These are phyloP conservation scores for Leccinellum luteum DNA, from an alignment of 768 basidiomycete species.

Conservation along the genomic window DNA sequence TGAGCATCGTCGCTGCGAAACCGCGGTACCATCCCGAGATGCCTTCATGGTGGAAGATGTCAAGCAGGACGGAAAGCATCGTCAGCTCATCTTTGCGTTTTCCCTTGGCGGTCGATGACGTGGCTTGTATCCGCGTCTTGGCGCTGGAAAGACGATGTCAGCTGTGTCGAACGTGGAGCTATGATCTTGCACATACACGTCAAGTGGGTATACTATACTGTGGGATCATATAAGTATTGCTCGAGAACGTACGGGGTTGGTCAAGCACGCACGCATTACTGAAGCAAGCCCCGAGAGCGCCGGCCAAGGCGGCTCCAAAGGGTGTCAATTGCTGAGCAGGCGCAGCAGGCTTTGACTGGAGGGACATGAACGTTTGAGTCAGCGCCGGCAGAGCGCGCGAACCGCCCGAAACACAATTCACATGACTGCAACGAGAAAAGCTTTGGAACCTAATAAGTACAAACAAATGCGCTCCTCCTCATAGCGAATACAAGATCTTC, in stretches of 20 bases:
- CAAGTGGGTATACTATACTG: conserved; percentile 92
- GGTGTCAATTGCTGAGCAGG: conserved; percentile 73
- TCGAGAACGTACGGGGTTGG: neutral
- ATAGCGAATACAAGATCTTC: conserved; percentile 36
- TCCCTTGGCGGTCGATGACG: conserved; percentile 51
- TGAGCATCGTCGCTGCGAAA: conserved; percentile 95
- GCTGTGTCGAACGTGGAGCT: neutral
- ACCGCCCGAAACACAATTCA: conserved; percentile 2
- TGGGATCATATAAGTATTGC: neutral
- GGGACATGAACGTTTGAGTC: conserved; percentile 30
- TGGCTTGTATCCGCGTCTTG: conserved; percentile 93
- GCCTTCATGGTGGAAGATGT: conserved; percentile 80
- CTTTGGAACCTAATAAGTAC: conserved; percentile 22
- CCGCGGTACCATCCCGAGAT: conserved; percentile 83
- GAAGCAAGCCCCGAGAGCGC: conserved; percentile 91
- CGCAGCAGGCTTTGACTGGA: conserved; percentile 47
- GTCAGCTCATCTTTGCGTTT: conserved; percentile 50
- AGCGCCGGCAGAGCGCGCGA: neutral
- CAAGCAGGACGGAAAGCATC: conserved; percentile 61
- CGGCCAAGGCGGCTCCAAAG: conserved; percentile 85
- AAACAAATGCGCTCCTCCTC: conserved; percentile 12
- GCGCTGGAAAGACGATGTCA: conserved; percentile 48
- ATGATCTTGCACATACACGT: conserved; percentile 62
- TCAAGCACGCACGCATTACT: conserved; percentile 74
- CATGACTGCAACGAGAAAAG: conserved; percentile 1